These are phyloP conservation scores for Neocatenulostroma microsporum DNA, from an alignment of 2,329 filamentous ascomycete genomes.

Conservation along the genomic window DNA sequence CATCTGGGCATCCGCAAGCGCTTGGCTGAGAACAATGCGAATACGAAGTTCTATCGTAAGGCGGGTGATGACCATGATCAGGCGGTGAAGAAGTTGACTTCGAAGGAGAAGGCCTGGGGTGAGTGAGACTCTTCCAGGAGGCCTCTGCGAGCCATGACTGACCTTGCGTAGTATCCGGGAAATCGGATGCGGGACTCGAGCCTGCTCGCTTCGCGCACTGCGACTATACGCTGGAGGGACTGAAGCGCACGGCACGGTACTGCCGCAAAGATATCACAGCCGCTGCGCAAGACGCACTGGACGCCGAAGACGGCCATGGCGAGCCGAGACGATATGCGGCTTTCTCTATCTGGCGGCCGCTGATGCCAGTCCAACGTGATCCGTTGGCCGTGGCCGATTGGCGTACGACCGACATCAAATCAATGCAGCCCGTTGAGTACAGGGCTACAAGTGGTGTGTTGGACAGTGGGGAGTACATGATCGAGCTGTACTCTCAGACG, in stretches of 20 bases:
- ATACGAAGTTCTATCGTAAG: too few relatives aligned
- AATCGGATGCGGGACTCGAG: too few relatives aligned
- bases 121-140: too few relatives aligned
- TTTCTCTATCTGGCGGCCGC: constrained; percentile 5
- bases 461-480: constrained; percentile 7
- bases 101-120: too few relatives aligned
- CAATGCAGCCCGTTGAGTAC: constrained; percentile 2
- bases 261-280: constrained; percentile 5
- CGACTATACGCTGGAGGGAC: constrained; percentile 2
- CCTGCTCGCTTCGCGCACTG: constrained; percentile 3
- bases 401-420: not conserved
- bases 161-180: too few relatives aligned
- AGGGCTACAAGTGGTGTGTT: constrained; percentile 2
- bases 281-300: constrained; percentile 3
- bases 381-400: constrained; percentile 6
- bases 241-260: constrained; percentile 3
- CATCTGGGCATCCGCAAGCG: constrained; percentile 6
- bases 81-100: constrained; percentile 4
- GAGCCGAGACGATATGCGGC: too few relatives aligned
- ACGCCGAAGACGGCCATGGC: too few relatives aligned
- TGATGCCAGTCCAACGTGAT: constrained; percentile 4
- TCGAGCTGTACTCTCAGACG: constrained; percentile 2
- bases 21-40: too few relatives aligned
- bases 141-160: too few relatives aligned
- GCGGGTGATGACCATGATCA: constrained; percentile 4